Percentiles rank a stretch among this genome's conserved stretches.
Evolutionary conservation across 805 yeast genomes (phyloP).

Genomic region (Pichia scutulata): DNA sequence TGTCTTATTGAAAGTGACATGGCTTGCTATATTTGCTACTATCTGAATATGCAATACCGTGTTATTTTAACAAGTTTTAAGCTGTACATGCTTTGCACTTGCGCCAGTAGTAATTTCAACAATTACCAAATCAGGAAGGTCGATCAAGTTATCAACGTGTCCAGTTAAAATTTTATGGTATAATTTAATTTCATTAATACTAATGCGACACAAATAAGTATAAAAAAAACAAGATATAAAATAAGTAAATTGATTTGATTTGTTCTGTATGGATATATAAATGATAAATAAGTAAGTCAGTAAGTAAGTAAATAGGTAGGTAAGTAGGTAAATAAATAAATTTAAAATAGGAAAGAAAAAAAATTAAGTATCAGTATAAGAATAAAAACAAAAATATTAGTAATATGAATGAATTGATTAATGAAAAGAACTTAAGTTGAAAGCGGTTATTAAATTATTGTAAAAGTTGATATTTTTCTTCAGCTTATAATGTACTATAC

Average conservation of each 20-base stretch:
- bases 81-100: too few species aligned
- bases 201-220: not conserved
- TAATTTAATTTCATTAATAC: too few species aligned
- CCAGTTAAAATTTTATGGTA: too few species aligned
- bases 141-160: too few species aligned
- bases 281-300: not conserved
- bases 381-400: not conserved
- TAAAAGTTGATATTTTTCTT: not conserved
- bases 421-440: not conserved
- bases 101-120: not conserved
- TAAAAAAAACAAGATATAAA: not conserved
- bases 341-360: not conserved
- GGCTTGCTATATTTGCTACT: too few species aligned
- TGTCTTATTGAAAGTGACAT: conserved; percentile 37
- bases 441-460: not conserved
- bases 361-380: not conserved
- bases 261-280: not conserved
- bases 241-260: not conserved
- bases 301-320: not conserved
- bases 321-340: not conserved
- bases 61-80: too few species aligned
- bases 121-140: too few species aligned
- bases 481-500: conserved; percentile 13
- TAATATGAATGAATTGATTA: not conserved
- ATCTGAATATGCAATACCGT: too few species aligned